phyloP scores from a whole-genome alignment of 2,329 filamentous ascomycete species.

The Xylariales sp. region DNA sequence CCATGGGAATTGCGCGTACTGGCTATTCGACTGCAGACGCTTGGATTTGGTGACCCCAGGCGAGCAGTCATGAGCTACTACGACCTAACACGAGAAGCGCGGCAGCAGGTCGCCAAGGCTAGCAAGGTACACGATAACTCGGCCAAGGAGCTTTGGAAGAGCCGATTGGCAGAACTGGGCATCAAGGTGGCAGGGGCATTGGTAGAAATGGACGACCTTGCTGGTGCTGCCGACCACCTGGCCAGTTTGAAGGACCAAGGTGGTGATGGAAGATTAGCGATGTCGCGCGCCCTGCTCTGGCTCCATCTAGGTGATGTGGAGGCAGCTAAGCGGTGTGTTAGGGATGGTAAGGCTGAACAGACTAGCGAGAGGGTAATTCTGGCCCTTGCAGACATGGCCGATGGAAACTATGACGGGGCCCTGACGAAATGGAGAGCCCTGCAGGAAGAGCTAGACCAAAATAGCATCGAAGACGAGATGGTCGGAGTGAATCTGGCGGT shows the following conservation, averaged over 20 bases:
- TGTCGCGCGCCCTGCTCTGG: constrained; percentile 63
- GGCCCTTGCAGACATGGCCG: constrained; percentile 73
- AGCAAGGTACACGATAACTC: constrained; percentile 41
- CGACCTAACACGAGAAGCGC: constrained; percentile 76
- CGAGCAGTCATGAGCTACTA: constrained; percentile 88
- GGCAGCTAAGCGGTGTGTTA: constrained; percentile 56
- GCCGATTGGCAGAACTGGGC: constrained; percentile 70
- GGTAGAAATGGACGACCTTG: constrained; percentile 83
- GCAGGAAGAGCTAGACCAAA: constrained; percentile 36
- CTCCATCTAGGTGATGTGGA: constrained; percentile 74
- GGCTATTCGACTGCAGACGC: constrained; percentile 75
- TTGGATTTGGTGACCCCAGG: constrained; percentile 80
- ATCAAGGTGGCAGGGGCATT: constrained; percentile 61
- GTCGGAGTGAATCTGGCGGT: constrained; percentile 79
- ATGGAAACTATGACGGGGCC: constrained; percentile 66
- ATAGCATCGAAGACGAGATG: constrained; percentile 55
- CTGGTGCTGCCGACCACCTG: constrained; percentile 73
- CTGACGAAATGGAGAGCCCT: constrained; percentile 55
- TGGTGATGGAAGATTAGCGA: constrained; percentile 34
- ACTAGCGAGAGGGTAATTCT: constrained; percentile 46
- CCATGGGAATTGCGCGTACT: constrained; percentile 86
- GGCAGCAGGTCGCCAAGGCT: constrained; percentile 52
- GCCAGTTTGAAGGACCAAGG: constrained; percentile 44
- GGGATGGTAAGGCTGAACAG: constrained; percentile 29
- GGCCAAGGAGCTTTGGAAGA: constrained; percentile 63